Evolutionary conservation across 2,329 filamentous ascomycete genomes (phyloP).

Genomic region (Ramularia collo-cygni): DNA sequence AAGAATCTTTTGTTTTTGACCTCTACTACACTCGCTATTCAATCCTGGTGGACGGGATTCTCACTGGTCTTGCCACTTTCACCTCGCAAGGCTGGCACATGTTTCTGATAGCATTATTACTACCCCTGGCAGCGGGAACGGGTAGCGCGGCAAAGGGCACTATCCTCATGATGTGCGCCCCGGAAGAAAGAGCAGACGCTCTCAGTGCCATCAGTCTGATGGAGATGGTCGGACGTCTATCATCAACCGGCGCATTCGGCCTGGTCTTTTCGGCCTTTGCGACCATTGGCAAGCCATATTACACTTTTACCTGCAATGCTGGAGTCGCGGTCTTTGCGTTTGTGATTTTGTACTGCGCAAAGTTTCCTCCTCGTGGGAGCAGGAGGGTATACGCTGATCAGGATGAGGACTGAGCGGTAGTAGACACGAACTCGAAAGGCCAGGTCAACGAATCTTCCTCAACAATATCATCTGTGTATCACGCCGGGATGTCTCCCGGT

Average conservation of each 20-base stretch:
- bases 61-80: constrained; percentile 59
- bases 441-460: constrained; percentile 2
- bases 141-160: constrained; percentile 64
- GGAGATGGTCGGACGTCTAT: constrained; percentile 59
- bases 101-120: constrained; percentile 57
- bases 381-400: constrained; percentile 16
- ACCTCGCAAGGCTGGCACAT: constrained; percentile 61
- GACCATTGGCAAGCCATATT: constrained; percentile 50
- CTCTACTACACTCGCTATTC: constrained; percentile 61
- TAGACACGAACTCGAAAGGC: too few relatives aligned
- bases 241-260: constrained; percentile 59
- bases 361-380: constrained; percentile 41
- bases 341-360: constrained; percentile 38
- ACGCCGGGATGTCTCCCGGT: too few relatives aligned
- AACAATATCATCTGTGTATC: too few relatives aligned
- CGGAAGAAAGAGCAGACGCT: constrained; percentile 57
- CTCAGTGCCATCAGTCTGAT: constrained; percentile 63
- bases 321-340: constrained; percentile 50
- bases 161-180: constrained; percentile 63
- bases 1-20: constrained; percentile 55
- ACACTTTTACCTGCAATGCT: constrained; percentile 63
- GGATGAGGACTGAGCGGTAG: constrained; percentile 1
- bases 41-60: constrained; percentile 55
- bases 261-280: constrained; percentile 60
- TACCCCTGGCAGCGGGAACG: constrained; percentile 63